Base-by-base conservation (phyloP, 2,329 filamentous ascomycete genomes). In the Hypoxylon sp. region DNA sequence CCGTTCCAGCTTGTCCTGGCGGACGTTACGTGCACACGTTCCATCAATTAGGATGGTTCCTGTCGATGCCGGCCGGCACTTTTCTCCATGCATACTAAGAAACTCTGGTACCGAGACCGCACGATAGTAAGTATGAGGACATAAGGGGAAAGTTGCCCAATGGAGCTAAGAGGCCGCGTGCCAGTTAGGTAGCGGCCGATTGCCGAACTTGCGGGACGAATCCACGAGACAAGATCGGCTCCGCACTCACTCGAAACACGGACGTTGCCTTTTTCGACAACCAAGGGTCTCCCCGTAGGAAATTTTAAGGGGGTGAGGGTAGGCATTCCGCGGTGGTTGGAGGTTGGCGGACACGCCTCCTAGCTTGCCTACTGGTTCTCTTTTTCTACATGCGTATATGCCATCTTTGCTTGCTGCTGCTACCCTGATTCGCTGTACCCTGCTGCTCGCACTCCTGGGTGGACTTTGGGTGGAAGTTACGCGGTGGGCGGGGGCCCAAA, bases 141-240 rank as follows among this genome's bases (percentile, higher is more conserved):
- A 28, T 43, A 60, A 65, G 51, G 63, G 60, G 64, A 55, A 65
- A 62, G 28, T 63, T 69, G 51, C 71, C 68, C 64, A 69, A 72
- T 71, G 71, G 71, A 72, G 68, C 57, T 57, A 69, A 68, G 68
- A 66, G 67, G 64, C 71, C 71, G 70, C 62, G 59, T 67, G 63
- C 63, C 63, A 69, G 66, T 69, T 67, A 62, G 61, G 67, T 67
- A 59, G 66, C 65, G 68, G 58, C 71, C 71, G 71, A 72, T 71
- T 73, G 70, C 71, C 70, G 71, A 72, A 68, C 56, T 59, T 68
- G 68, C 70, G 70, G 71, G 67, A 69, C 67, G 62, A 66, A 65
- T 66, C 61, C 59, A 70, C 62, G 64, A 48, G 22, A 68, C 62
- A 55, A 71, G 67, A 72, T 71, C 70, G 69, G 69, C 70, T 71